Percentiles rank a stretch among this genome's conserved stretches.
phyloP scores from a whole-genome alignment of 768 basidiomycete species.

The Mycena leptocephala region DNA sequence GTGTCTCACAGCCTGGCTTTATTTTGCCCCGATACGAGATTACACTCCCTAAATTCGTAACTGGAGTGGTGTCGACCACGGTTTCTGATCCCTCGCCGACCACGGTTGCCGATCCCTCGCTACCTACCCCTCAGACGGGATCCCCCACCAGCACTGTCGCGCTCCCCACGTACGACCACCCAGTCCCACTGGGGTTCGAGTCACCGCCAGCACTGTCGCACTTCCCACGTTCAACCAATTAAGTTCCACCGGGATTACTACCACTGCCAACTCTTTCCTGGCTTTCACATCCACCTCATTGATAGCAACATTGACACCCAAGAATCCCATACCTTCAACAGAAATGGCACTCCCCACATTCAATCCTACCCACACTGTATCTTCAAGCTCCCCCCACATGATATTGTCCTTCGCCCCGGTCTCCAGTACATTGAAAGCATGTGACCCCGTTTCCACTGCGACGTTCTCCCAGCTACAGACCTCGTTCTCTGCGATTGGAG shows the following conservation, averaged over 20 bases:
- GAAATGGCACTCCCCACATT: slow-evolving; percentile 2
- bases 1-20: neutral
- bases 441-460: slow-evolving; percentile 4
- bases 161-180: slow-evolving; percentile 3
- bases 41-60: no score
- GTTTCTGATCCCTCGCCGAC: neutral
- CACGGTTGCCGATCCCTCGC: neutral
- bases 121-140: neutral
- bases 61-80: no score
- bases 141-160: neutral
- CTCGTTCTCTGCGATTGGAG: slow-evolving; percentile 10
- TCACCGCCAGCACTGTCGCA: no score
- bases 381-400: neutral
- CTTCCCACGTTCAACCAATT: neutral
- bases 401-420: neutral
- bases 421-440: slow-evolving; percentile 9
- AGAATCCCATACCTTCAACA: no score
- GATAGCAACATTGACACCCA: no score
- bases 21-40: neutral
- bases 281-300: no score
- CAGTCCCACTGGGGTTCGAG: no score
- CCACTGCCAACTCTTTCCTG: no score
- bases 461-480: neutral
- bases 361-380: slow-evolving; percentile 1
- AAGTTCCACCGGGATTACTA: neutral